A percentile compares a stretch with the other conserved stretches of the same genome.
phyloP scores from a whole-genome alignment of 495 filamentous ascomycete genomes.

The Mycothermus thermophilus region DNA sequence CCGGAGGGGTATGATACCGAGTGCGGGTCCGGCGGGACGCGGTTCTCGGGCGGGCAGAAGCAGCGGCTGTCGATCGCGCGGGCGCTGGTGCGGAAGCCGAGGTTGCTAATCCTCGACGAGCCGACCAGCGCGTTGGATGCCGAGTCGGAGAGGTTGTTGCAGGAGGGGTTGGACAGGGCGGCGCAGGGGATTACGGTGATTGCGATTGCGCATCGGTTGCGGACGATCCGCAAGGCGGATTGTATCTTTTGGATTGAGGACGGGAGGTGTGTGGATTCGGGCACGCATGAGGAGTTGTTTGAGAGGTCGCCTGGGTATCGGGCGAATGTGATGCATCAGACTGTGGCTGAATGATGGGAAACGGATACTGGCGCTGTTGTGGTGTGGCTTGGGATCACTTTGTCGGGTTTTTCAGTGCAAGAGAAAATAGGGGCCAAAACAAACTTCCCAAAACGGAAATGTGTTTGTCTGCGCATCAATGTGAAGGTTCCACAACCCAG shows the following conservation, averaged over 20 bases:
- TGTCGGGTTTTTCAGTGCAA: no score
- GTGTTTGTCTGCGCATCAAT: no score
- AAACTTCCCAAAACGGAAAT: no score
- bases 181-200: constrained; percentile 64
- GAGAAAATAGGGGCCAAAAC: no score
- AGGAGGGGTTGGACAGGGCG: constrained; percentile 57
- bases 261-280: constrained; percentile 50
- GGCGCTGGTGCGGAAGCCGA: constrained; percentile 63
- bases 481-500: no score
- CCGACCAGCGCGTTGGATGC: constrained; percentile 71
- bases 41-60: constrained; percentile 44
- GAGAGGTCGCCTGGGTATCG: constrained; percentile 44
- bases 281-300: constrained; percentile 55
- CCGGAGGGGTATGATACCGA: constrained; percentile 51
- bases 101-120: constrained; percentile 73
- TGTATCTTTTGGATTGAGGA: constrained; percentile 62
- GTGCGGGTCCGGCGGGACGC: constrained; percentile 35
- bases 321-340: constrained; percentile 37
- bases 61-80: constrained; percentile 68
- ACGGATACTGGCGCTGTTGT: no score
- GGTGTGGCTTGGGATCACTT: no score
- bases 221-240: constrained; percentile 63
- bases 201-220: constrained; percentile 65
- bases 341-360: constrained; percentile 4
- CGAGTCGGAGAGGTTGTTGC: constrained; percentile 52